These are phyloP conservation scores for Curvularia hawaiiensis DNA, from an alignment of 2,329 filamentous ascomycete genomes.

Conservation along the genomic window DNA sequence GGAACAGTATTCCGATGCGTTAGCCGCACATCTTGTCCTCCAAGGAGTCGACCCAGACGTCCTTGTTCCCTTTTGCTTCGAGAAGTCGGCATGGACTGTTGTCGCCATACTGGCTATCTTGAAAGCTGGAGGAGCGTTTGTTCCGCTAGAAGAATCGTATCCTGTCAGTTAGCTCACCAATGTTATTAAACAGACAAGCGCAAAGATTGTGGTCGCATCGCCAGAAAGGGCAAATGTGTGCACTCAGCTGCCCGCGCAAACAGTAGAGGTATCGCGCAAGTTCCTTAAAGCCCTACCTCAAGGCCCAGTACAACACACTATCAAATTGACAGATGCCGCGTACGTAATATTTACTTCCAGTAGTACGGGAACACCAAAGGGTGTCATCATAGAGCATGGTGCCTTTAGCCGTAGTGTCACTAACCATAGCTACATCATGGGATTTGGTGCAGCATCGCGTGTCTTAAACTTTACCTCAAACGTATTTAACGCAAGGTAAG, in stretches of 20 bases:
- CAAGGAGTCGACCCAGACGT: conserved; percentile 16
- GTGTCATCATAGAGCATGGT: conserved; percentile 64
- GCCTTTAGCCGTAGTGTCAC: conserved; percentile 47
- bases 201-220: conserved; percentile 3
- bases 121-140: conserved; percentile 52
- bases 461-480: conserved; percentile 42
- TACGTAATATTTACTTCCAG: conserved; percentile 63
- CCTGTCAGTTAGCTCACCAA: conserved; percentile 34
- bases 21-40: conserved; percentile 1
- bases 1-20: background rate
- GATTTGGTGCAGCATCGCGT: background rate
- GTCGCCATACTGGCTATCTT: conserved; percentile 49
- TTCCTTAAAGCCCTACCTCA: background rate
- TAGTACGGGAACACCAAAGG: conserved; percentile 54
- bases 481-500: conserved; percentile 30
- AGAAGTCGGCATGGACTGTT: conserved; percentile 28
- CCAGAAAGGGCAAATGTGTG: background rate
- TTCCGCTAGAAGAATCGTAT: conserved; percentile 38
- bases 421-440: background rate
- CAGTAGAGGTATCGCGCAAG: background rate
- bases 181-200: conserved; percentile 30
- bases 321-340: background rate
- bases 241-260: too few relatives aligned
- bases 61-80: conserved; percentile 29
- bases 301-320: background rate